These are phyloP conservation scores for Cystobasidium tubakii DNA, from an alignment of 768 basidiomycete species.

Conservation along the genomic window DNA sequence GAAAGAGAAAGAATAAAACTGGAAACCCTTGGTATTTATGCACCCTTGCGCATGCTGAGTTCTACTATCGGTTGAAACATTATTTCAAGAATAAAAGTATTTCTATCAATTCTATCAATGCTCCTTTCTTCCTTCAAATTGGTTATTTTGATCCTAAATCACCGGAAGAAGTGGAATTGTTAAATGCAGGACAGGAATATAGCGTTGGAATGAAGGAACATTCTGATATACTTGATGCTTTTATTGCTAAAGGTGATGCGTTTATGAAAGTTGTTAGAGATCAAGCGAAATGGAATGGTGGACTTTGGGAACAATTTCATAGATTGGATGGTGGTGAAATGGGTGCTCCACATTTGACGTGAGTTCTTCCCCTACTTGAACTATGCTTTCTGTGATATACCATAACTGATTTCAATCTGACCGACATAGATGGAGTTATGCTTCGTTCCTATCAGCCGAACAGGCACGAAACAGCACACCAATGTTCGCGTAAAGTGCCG, in stretches of 20 bases:
- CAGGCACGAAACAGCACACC: constrained; percentile 18
- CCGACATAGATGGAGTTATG: constrained; percentile 27
- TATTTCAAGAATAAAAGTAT: constrained; percentile 16
- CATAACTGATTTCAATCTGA: neutral
- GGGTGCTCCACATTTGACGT: constrained; percentile 35
- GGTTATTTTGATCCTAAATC: constrained; percentile 21
- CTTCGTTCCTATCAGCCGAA: constrained; percentile 29
- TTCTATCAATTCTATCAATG: constrained; percentile 20
- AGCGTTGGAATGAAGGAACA: constrained; percentile 11
- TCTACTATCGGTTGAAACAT: constrained; percentile 35
- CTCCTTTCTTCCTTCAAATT: neutral
- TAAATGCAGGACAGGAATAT: constrained; percentile 20
- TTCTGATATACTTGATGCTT: constrained; percentile 1
- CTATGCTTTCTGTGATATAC: neutral
- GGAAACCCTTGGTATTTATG: constrained; percentile 45
- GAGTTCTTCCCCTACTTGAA: neutral
- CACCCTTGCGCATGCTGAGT: constrained; percentile 42
- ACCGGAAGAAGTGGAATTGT: neutral
- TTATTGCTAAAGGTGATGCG: constrained; percentile 22
- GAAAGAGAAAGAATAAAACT: constrained; percentile 28
- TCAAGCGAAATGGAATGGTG: constrained; percentile 26
- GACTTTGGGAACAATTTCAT: constrained; percentile 36
- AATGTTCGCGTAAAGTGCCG: constrained; percentile 1
- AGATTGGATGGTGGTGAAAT: neutral
- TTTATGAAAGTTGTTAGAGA: constrained; percentile 33